These are phyloP conservation scores for Paraconiothyrium brasiliense DNA, from an alignment of 2,329 filamentous ascomycete genomes.

Conservation along the genomic window DNA sequence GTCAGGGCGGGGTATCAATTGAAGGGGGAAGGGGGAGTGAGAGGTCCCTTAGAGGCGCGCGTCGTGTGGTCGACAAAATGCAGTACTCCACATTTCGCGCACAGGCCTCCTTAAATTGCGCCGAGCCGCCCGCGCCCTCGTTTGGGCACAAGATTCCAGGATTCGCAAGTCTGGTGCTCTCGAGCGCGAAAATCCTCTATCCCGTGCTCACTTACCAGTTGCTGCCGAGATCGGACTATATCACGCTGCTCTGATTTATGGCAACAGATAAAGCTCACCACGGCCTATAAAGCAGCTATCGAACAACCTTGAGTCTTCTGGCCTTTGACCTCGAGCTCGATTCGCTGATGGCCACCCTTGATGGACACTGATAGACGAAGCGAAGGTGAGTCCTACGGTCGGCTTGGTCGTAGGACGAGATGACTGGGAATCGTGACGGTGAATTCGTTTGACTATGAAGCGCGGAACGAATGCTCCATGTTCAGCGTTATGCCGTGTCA, in stretches of 20 bases:
- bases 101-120: neutral
- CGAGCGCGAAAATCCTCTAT: no score
- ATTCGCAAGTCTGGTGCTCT: neutral
- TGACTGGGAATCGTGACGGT: neutral
- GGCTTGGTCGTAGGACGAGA: neutral
- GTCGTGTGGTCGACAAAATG: conserved; percentile 2
- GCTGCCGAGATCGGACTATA: no score
- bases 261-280: no score
- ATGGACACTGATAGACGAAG: no score
- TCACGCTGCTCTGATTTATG: no score
- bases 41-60: neutral
- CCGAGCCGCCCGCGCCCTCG: neutral
- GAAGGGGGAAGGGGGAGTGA: conserved; percentile 7
- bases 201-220: no score
- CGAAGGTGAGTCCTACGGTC: no score
- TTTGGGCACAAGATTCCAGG: neutral
- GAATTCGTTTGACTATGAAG: neutral
- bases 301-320: no score
- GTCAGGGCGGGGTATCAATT: conserved; percentile 15
- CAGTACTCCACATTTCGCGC: conserved; percentile 3
- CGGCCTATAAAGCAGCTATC: no score
- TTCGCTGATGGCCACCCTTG: no score
- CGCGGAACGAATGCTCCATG: neutral
- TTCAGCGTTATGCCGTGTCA: neutral
- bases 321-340: no score